Evolutionary conservation across 257 asterid species (phyloP), one percentile per base, ranked within the genome.

Genomic region (Nicotiana sylvestris): DNA sequence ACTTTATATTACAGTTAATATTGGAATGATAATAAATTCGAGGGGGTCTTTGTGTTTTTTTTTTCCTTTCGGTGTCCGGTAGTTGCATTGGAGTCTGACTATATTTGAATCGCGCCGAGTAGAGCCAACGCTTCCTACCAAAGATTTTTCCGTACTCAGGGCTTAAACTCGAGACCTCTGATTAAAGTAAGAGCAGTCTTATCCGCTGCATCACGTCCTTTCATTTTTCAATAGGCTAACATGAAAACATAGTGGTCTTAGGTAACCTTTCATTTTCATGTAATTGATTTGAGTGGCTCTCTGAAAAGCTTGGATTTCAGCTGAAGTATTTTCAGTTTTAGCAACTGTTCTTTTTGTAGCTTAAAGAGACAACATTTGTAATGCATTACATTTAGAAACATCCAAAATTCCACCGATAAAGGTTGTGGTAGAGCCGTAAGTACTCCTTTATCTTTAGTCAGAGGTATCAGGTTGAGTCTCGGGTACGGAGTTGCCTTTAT

Each of bases 231-330:
- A 66, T 66, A 66, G 39, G 17, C 16, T 66, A 66, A 66, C 39
- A 66, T 27, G 33, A 66, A 11, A 66, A 29, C 2, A 29, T 53
- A 64, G 35, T 70, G 35, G 2, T 57, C 13, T 66, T 70, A 21
- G 78, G 78, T 70, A 70, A 43, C 15, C 6, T 70, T 70, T 70
- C 78, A 43, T 21, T 43, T 43, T 21, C 78, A 70, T 39, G 78
- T 43, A n/a, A 69, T 70, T 70, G 21, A 18, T 70, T 70, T 43
- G 17, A 29, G 70, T 64, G 35, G 37, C 37, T 11, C 1, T 43
- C 33, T 18, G 79, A 39, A 17, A 70, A 35, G 58, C 32, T 70
- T 18, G 56, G 17, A 8, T 70, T 70, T 51, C 58, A 58, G 82
- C 32, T 72, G 30, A 43, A 21, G 30, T 37, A 72, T 72, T n/a